These are phyloP conservation scores for Mortierella sp. DNA, from an alignment of 371 early-diverging fungal genomes.

Conservation along the genomic window DNA sequence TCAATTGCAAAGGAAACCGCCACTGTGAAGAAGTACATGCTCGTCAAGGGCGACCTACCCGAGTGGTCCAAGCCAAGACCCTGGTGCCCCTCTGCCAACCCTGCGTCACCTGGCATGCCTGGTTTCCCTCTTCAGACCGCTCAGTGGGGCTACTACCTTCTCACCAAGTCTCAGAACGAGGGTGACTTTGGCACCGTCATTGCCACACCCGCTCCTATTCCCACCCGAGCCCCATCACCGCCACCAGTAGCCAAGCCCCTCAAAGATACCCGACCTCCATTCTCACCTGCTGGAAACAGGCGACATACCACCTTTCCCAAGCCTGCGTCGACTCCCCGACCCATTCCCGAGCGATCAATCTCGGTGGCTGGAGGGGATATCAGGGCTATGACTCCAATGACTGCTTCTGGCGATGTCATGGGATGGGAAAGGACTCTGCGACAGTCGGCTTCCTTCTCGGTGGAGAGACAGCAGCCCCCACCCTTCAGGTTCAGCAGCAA, in stretches of 20 bases:
- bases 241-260: slow-evolving; percentile 17
- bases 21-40: slow-evolving; percentile 35
- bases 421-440: slow-evolving; percentile 34
- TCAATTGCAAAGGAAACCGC: slow-evolving; percentile 32
- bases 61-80: slow-evolving; percentile 32
- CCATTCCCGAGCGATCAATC: slow-evolving; percentile 17
- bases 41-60: slow-evolving; percentile 34
- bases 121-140: slow-evolving; percentile 45
- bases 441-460: slow-evolving; percentile 22
- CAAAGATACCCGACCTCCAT: slow-evolving; percentile 42
- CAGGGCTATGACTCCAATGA: slow-evolving; percentile 4
- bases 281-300: slow-evolving; percentile 48
- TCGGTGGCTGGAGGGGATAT: slow-evolving; percentile 29
- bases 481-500: neutral
- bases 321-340: slow-evolving; percentile 10
- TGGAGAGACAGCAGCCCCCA: slow-evolving; percentile 1
- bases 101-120: slow-evolving; percentile 45
- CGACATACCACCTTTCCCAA: slow-evolving; percentile 25
- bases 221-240: slow-evolving; percentile 10
- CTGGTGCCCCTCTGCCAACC: slow-evolving; percentile 44
- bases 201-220: slow-evolving; percentile 38
- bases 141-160: slow-evolving; percentile 42
- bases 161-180: slow-evolving; percentile 17
- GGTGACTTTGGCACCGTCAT: slow-evolving; percentile 24
- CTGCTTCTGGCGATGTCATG: slow-evolving; percentile 8